Percentiles rank a stretch among this genome's conserved stretches.
These are phyloP conservation scores for Exserohilum turcica DNA, from an alignment of 2,329 filamentous ascomycete genomes.

Conservation along the genomic window DNA sequence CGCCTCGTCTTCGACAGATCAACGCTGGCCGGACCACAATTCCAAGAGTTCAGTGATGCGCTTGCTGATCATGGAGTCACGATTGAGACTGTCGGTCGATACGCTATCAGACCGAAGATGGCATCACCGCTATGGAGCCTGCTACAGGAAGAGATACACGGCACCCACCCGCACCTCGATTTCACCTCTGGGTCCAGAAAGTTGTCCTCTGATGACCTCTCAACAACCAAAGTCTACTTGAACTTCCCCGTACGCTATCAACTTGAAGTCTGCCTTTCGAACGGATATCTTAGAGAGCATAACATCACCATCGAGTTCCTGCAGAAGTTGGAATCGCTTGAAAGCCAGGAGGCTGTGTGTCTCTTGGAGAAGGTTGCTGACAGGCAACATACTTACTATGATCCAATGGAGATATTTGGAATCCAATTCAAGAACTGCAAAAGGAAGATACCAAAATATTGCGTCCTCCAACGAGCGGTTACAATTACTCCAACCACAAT, in stretches of 20 bases:
- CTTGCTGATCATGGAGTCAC: constrained; percentile 76
- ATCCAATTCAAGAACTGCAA: constrained; percentile 38
- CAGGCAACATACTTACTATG: constrained; percentile 63
- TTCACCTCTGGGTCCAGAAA: not conserved
- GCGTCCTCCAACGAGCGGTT: constrained; percentile 74
- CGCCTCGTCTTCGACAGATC: constrained; percentile 54
- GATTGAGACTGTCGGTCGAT: constrained; percentile 52
- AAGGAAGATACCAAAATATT: constrained; percentile 69
- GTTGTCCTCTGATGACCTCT: constrained; percentile 38
- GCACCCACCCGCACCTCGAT: constrained; percentile 30
- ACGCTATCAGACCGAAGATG: constrained; percentile 46
- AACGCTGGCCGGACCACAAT: constrained; percentile 41
- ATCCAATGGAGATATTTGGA: constrained; percentile 76
- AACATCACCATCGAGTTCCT: constrained; percentile 73
- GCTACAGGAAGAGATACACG: constrained; percentile 37
- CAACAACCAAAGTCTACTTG: constrained; percentile 32
- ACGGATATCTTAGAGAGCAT: constrained; percentile 75
- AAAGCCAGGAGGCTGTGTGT: constrained; percentile 61
- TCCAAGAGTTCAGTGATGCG: constrained; percentile 56
- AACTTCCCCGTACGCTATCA: constrained; percentile 81
- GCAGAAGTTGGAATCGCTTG: constrained; percentile 60
- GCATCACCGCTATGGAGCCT: constrained; percentile 29
- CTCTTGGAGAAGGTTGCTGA: constrained; percentile 77
- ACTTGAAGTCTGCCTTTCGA: constrained; percentile 90
- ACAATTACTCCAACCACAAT: constrained; percentile 84